Percentiles rank a stretch among this genome's conserved stretches.
phyloP scores from a whole-genome alignment of 306 rosid genomes.

The Sphenostylis stenocarpa region DNA sequence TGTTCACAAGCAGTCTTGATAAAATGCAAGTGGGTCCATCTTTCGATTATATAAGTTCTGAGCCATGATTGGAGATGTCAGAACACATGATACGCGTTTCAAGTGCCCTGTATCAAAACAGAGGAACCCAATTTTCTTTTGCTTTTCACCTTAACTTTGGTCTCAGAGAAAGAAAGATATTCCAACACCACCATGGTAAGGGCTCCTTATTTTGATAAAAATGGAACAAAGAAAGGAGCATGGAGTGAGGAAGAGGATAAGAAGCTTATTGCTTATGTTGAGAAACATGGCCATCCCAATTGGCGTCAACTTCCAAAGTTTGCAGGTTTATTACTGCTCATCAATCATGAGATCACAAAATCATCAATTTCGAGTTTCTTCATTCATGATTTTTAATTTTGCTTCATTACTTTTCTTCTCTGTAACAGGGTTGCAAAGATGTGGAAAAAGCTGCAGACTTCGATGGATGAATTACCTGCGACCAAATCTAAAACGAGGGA shows the following conservation, averaged over 20 bases:
- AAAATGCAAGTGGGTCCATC: constrained; percentile 25
- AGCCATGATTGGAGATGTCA: neutral
- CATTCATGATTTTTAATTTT: neutral
- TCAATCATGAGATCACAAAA: neutral
- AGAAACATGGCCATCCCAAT: constrained; percentile 38
- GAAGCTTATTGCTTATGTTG: constrained; percentile 22
- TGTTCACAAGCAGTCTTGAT: neutral
- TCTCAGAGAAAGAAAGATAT: neutral
- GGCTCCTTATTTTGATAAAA: constrained; percentile 41
- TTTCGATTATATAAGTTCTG: neutral
- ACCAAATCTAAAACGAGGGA: constrained; percentile 70
- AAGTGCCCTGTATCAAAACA: constrained; percentile 24
- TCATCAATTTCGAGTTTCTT: neutral
- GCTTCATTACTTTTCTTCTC: neutral
- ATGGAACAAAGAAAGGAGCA: constrained; percentile 44
- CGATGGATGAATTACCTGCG: constrained; percentile 79
- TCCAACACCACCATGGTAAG: constrained; percentile 38
- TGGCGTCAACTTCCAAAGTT: constrained; percentile 50
- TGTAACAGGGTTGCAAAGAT: constrained; percentile 57
- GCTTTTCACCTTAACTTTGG: neutral
- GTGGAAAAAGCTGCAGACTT: constrained; percentile 88
- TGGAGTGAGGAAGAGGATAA: constrained; percentile 47
- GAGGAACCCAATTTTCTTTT: neutral
- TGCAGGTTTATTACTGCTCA: constrained; percentile 24
- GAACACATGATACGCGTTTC: constrained; percentile 38